phyloP scores from a whole-genome alignment of 148 eudicot genomes.

The Vaccinium darrowii region DNA sequence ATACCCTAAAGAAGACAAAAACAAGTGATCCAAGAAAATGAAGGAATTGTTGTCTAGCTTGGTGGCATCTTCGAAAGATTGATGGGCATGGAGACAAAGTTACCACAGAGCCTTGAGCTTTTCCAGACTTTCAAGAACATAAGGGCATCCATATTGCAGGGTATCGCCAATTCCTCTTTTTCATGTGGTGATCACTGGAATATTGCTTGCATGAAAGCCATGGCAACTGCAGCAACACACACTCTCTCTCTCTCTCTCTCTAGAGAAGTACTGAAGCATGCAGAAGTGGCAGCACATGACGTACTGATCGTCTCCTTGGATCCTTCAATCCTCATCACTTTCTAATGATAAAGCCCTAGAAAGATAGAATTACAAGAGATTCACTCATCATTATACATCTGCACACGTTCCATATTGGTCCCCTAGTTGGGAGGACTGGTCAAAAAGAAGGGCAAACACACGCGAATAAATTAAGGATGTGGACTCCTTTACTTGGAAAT shows the following conservation, averaged over 20 bases:
- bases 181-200: no score
- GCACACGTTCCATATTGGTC: neutral
- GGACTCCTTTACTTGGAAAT: no score
- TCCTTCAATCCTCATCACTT: constrained; percentile 8
- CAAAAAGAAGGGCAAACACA: constrained; percentile 10
- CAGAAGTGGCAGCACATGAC: constrained; percentile 8
- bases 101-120: constrained; percentile 15
- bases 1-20: neutral
- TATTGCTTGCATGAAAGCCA: constrained; percentile 8
- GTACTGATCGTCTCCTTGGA: constrained; percentile 17
- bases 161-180: neutral
- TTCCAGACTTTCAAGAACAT: constrained; percentile 17
- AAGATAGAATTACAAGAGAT: constrained; percentile 5
- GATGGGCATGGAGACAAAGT: constrained; percentile 11
- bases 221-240: neutral
- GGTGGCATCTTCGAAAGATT: neutral
- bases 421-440: constrained; percentile 11
- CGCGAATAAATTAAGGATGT: constrained; percentile 9
- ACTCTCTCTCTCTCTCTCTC: constrained; percentile 9
- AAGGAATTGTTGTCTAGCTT: neutral
- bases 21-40: neutral
- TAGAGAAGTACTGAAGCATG: neutral
- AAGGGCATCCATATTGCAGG: neutral
- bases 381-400: neutral
- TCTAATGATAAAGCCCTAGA: neutral